Base-by-base conservation (phyloP, 2,329 filamentous ascomycete genomes). In the Talaromyces sp. region DNA sequence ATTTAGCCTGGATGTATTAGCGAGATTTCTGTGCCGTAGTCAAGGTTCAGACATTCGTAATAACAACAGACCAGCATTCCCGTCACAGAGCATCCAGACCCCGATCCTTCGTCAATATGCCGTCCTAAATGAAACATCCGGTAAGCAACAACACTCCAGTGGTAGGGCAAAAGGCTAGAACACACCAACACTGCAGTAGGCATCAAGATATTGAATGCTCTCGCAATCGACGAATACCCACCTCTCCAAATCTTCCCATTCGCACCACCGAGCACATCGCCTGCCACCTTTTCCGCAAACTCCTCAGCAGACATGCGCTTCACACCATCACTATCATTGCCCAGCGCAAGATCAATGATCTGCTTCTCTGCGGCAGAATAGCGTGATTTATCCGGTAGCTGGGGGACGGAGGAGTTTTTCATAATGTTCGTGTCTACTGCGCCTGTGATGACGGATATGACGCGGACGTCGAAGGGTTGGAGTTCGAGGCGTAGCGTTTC, bases 401-500 rank as follows among this genome's bases (percentile, higher is more conserved):
- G 5, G 11, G 42, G 42, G 11, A 23, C 4, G 21, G 42, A 7
- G 18, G 18, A 23, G 18, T 44, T 44, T 23, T 44, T 23, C 42
- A 44, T 44, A 2, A 44, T 44, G 2, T 44, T 44, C 21, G 42
- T 44, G 18, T 44, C 42, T 23, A 44, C 42, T 23, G 42, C 42
- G 42, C 42, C 42, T 44, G 42, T 44, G 18, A 44, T 44, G 1
- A 44, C 21, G 21, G 42, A 44, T 2, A 44, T 23, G 12, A 44
- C 18, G 9, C 40, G 40, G 11, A 60, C 21, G n/a, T 35, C 58
- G 25, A 60, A 60, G 6, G 58, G 58, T 37, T 60, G 44, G n/a
- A 54, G 35, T 28, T 60, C 58, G 9, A 60, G 33, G 3, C 58
- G 58, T n/a, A 60, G 33, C 5, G 46, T 42, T 31, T 60, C 58